A percentile compares a stretch with the other conserved stretches of the same genome.
Evolutionary conservation across 768 basidiomycete genomes (phyloP).

Genomic region (Lactarius tabidus): DNA sequence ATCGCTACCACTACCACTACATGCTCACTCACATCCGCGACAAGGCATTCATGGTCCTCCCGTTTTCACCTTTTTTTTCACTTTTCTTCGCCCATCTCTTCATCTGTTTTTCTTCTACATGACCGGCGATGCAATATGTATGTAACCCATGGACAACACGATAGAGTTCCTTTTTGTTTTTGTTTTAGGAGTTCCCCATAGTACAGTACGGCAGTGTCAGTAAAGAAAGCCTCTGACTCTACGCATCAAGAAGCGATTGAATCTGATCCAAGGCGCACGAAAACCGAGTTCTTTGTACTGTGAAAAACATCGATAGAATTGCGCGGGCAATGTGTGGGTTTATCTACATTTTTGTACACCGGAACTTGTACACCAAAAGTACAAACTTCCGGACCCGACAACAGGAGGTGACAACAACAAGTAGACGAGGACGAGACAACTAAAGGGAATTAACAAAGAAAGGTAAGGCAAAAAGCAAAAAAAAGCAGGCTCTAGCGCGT

Average conservation of each 20-base stretch:
- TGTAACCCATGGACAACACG: conserved; percentile 18
- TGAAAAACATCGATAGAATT: background rate
- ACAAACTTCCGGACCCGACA: background rate
- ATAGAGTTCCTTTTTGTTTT: conserved; percentile 3
- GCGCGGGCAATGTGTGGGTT: background rate
- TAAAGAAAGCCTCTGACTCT: too few relatives aligned
- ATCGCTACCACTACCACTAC: background rate
- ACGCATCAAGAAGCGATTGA: too few relatives aligned
- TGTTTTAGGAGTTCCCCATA: background rate
- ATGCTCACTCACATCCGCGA: conserved; percentile 15
- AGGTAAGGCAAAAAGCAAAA: background rate
- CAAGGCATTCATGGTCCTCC: background rate
- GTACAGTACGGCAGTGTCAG: too few relatives aligned
- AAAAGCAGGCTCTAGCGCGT: background rate
- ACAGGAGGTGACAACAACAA: background rate
- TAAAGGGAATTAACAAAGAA: background rate
- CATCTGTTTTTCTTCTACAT: background rate
- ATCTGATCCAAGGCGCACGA: too few relatives aligned
- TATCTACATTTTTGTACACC: background rate
- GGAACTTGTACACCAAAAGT: background rate
- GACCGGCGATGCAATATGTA: conserved; percentile 16
- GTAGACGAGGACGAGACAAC: background rate
- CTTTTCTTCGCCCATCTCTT: too few relatives aligned
- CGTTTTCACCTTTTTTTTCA: background rate
- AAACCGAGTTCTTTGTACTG: too few relatives aligned